These are phyloP conservation scores for Trypanosoma vivax DNA, from an alignment of 208 protist genomes.

Conservation along the genomic window DNA sequence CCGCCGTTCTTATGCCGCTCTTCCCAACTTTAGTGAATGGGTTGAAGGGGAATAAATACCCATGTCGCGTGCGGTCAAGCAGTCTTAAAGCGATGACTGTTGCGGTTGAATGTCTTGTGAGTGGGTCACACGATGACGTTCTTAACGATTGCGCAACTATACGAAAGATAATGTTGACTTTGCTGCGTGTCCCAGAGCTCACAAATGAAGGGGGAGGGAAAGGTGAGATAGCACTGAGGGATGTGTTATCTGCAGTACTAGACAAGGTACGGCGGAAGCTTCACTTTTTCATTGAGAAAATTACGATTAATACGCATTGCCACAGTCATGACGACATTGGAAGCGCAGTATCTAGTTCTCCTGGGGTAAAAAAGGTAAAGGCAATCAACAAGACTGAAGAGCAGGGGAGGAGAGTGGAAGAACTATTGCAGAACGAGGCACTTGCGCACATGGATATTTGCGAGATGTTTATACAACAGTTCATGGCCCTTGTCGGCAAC, in stretches of 20 bases:
- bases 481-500: background rate
- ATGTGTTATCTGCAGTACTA: conserved; percentile 38
- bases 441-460: conserved; percentile 18
- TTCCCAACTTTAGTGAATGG: no score
- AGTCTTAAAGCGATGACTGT: conserved; percentile 18
- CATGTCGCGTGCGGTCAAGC: background rate
- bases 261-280: conserved; percentile 59
- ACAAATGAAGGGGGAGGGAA: background rate
- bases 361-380: background rate
- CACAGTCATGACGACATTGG: background rate
- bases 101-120: conserved; percentile 52
- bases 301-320: conserved; percentile 36
- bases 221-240: conserved; percentile 21
- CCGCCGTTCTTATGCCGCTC: no score
- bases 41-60: no score
- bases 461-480: conserved; percentile 5
- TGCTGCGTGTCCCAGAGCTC: conserved; percentile 11
- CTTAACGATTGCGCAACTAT: conserved; percentile 42
- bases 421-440: conserved; percentile 6
- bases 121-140: conserved; percentile 43
- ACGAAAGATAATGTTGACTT: conserved; percentile 9
- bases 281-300: conserved; percentile 33
- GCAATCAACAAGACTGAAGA: no score
- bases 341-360: background rate
- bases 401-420: no score